Conservation (phyloP, 805 yeast genomes). For the Yarrowia phangngaensis region DNA sequence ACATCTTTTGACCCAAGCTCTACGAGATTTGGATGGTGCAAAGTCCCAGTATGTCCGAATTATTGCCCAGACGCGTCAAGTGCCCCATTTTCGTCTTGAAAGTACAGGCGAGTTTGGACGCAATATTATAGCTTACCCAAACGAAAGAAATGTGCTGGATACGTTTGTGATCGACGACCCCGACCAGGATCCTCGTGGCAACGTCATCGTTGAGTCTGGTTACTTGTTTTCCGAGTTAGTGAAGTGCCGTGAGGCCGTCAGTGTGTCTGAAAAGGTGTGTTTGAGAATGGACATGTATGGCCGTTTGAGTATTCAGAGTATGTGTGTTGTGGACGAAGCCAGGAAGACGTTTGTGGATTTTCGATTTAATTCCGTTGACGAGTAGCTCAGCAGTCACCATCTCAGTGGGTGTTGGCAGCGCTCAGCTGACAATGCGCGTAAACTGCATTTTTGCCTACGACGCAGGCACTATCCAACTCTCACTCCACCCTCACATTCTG, state of each 20-base stretch:
- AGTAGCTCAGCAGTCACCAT: too few species aligned
- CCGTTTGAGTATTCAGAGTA: constrained; percentile 46
- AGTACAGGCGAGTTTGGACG: constrained; percentile 72
- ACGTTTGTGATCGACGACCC: constrained; percentile 46
- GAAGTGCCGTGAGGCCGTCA: constrained; percentile 49
- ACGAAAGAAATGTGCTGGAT: constrained; percentile 58
- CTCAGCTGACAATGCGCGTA: too few species aligned
- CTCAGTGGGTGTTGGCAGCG: too few species aligned
- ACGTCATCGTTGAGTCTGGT: constrained; percentile 33
- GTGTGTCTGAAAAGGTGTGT: constrained; percentile 51
- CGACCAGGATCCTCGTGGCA: constrained; percentile 29
- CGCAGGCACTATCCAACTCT: too few species aligned
- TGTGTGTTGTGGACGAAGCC: constrained; percentile 40
- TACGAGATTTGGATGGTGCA: constrained; percentile 56
- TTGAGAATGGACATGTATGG: constrained; percentile 55
- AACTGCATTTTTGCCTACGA: too few species aligned
- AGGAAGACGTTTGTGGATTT: constrained; percentile 36
- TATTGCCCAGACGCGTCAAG: constrained; percentile 37
- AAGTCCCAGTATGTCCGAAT: constrained; percentile 48
- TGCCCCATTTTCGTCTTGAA: constrained; percentile 51
- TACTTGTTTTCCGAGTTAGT: constrained; percentile 51
- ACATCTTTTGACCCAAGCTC: constrained; percentile 49
- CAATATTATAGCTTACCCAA: constrained; percentile 64
- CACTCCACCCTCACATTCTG: too few species aligned
- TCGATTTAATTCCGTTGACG: constrained; percentile 31